These are phyloP conservation scores for Ceratocystis colombiana DNA, from an alignment of 2,329 filamentous ascomycete species.

Conservation along the genomic window DNA sequence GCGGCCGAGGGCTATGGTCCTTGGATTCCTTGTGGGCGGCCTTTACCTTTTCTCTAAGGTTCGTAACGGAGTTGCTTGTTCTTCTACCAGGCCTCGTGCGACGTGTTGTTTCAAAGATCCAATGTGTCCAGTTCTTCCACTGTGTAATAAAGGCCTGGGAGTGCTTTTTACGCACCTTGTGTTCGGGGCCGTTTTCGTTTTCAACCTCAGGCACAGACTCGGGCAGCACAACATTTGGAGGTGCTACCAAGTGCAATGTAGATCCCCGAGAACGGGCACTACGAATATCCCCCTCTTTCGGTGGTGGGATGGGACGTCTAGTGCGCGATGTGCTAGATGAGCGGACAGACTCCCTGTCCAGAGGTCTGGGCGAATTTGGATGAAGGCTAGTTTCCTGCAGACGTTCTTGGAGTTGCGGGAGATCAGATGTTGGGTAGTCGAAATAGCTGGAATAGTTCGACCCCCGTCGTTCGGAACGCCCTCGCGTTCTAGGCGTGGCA, in stretches of 20 bases:
- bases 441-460: constrained; percentile 53
- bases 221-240: constrained; percentile 41
- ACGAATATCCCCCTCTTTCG: constrained; percentile 65
- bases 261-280: constrained; percentile 68
- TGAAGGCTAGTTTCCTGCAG: constrained; percentile 33
- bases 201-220: constrained; percentile 28
- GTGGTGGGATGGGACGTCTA: constrained; percentile 66
- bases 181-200: constrained; percentile 29
- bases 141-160: constrained; percentile 50
- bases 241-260: constrained; percentile 74
- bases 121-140: constrained; percentile 56
- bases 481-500: constrained; percentile 55
- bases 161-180: constrained; percentile 47
- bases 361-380: constrained; percentile 50
- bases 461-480: constrained; percentile 67
- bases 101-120: constrained; percentile 50
- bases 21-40: constrained; percentile 31
- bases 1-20: constrained; percentile 48
- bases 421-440: constrained; percentile 58
- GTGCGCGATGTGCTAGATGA: constrained; percentile 68
- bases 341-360: constrained; percentile 68
- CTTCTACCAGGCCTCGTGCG: constrained; percentile 43
- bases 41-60: constrained; percentile 44
- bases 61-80: constrained; percentile 49
- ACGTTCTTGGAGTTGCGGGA: constrained; percentile 63